Evolutionary conservation across 768 basidiomycete genomes (phyloP).

Genomic region (Podaxis pistillaris): DNA sequence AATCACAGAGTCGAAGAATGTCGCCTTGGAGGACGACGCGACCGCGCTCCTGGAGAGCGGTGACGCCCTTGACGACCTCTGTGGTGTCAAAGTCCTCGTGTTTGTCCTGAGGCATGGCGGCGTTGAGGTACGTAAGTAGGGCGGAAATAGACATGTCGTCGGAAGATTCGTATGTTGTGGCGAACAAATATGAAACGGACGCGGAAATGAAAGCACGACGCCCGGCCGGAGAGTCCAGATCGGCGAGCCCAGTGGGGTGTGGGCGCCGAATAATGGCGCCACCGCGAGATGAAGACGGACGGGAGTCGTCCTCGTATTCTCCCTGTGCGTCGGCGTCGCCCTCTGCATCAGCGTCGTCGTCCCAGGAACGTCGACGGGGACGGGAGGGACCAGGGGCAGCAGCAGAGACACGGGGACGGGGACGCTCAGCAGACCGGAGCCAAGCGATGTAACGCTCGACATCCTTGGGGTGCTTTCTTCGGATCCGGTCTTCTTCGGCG

Average conservation of each 20-base stretch:
- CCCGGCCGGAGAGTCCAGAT: slow-evolving; percentile 58
- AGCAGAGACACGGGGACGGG: background rate
- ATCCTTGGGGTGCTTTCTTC: slow-evolving; percentile 16
- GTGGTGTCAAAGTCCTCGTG: slow-evolving; percentile 80
- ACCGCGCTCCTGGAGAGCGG: slow-evolving; percentile 43
- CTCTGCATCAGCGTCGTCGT: slow-evolving; percentile 28
- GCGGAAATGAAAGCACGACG: slow-evolving; percentile 55
- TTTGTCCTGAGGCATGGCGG: slow-evolving; percentile 74
- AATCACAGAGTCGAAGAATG: slow-evolving; percentile 21
- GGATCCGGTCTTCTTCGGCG: slow-evolving; percentile 21
- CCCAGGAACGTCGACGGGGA: slow-evolving; percentile 9
- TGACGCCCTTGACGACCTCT: slow-evolving; percentile 59
- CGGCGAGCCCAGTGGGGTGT: slow-evolving; percentile 45
- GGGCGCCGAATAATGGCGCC: slow-evolving; percentile 22
- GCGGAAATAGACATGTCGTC: slow-evolving; percentile 73
- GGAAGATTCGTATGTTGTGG: slow-evolving; percentile 60
- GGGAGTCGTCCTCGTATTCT: slow-evolving; percentile 22
- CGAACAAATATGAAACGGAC: slow-evolving; percentile 64
- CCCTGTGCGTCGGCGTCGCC: slow-evolving; percentile 27
- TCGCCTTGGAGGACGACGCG: slow-evolving; percentile 54
- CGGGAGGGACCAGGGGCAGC: background rate
- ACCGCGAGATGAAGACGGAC: background rate
- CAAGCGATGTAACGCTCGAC: slow-evolving; percentile 18
- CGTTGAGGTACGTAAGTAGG: slow-evolving; percentile 69
- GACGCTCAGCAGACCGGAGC: background rate